A percentile compares a stretch with the other conserved stretches of the same genome.
These are phyloP conservation scores for Hymenoscyphus albidus DNA, from an alignment of 2,329 filamentous ascomycete genomes.

Conservation along the genomic window DNA sequence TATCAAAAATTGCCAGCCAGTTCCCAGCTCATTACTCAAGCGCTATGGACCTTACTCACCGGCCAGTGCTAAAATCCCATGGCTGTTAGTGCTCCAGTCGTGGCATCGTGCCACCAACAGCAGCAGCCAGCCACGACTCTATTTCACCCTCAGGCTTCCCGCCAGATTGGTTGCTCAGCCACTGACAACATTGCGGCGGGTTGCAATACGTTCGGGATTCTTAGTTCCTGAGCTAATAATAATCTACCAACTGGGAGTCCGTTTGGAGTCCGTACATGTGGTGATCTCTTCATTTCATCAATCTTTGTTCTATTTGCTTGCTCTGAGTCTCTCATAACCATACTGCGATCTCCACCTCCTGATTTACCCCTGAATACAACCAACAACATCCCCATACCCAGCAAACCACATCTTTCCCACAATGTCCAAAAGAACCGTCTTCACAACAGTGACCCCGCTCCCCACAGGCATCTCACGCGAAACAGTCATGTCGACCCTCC, in stretches of 20 bases:
- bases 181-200: neutral
- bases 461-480: constrained; percentile 64
- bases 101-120: neutral
- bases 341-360: neutral
- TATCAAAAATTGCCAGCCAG: too few relatives aligned
- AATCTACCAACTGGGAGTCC: neutral
- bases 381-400: neutral
- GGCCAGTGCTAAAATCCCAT: neutral
- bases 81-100: neutral
- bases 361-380: neutral
- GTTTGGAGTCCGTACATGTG: neutral
- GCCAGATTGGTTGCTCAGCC: neutral
- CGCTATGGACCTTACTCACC: neutral
- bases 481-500: constrained; percentile 70
- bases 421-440: constrained; percentile 47
- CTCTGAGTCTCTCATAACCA: neutral
- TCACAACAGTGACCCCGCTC: constrained; percentile 76
- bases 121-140: neutral
- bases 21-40: too few relatives aligned
- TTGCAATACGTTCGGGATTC: neutral
- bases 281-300: neutral
- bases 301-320: neutral
- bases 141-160: neutral
- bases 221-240: constrained; percentile 4
- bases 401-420: neutral